Evolutionary conservation across 2,329 filamentous ascomycete genomes (phyloP), one percentile per base, ranked within the genome.

Genomic region (Alternaria sp.): DNA sequence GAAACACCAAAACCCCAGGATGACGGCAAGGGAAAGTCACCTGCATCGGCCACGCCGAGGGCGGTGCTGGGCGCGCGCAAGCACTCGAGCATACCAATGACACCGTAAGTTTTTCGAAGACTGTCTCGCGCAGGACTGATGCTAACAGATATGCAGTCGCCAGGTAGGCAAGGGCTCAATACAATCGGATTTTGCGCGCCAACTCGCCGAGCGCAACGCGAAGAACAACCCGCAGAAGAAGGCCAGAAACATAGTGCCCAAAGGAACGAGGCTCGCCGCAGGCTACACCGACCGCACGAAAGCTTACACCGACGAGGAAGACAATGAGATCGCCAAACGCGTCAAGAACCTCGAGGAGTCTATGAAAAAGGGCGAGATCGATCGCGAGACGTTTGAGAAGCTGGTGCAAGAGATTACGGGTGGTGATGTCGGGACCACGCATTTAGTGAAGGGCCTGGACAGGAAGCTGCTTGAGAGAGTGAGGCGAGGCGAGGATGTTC

Each of bases 401-500:
- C 79, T 95, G 44, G 85, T 91, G 32, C 87, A 87, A 66, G 87
- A 96, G 70, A 93, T 97, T 59, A 84, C 93, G 1, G 94, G 93
- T 4, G 95, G 94, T 8, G 91, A 97, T 77, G 81, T 94, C 21
- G 84, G 84, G 13, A 93, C 89, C 71, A 97, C 93, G 13, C 93
- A 97, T 84, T 81, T 97, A 68, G 90, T 98, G 51, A 98, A 97
- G 77, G 96, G 96, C 0, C 81, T 99, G 54, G 96, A 99, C 80
- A 91, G 93, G 77, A 91, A 91, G 78, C 83, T 98, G 12, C 82
- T 94, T 26, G 88, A 91, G 77, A 85, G 89, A 69, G 86, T 91
- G 63, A 86, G 86, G 64, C 86, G 85, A 59, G 92, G 91, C 44
- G 91, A 93, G 77, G 81, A 84, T 76, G 82, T 84, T 5, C 62